Percentiles rank a stretch among this genome's conserved stretches.
These are phyloP conservation scores for Sedum album DNA, from an alignment of 164 flowering plant species.

Conservation along the genomic window DNA sequence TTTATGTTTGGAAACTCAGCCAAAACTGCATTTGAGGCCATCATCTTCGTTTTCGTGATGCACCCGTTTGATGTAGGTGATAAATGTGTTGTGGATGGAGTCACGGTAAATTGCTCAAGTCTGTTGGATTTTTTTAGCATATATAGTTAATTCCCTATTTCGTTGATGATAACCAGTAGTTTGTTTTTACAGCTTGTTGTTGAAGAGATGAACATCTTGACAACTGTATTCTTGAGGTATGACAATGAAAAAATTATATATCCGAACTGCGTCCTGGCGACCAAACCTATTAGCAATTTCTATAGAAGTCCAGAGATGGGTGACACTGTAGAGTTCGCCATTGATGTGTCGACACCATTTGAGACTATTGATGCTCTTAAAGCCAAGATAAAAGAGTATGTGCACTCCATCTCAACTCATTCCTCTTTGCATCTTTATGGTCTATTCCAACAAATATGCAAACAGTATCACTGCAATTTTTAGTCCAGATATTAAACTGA, in stretches of 20 bases:
- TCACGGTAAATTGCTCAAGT: slow-evolving; percentile 43
- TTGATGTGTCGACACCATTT: slow-evolving; percentile 59
- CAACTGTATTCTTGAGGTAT: slow-evolving; percentile 63
- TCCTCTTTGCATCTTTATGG: background rate
- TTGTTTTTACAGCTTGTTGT: slow-evolving; percentile 53
- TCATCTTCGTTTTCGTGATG: slow-evolving; percentile 83
- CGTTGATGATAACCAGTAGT: background rate
- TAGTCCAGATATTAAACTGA: background rate
- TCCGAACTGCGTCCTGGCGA: slow-evolving; percentile 63
- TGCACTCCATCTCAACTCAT: slow-evolving; percentile 2
- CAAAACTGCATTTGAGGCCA: slow-evolving; percentile 74
- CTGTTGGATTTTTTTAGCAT: background rate
- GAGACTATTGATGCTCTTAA: slow-evolving; percentile 54
- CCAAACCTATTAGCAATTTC: slow-evolving; percentile 78
- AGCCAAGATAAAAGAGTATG: slow-evolving; percentile 54
- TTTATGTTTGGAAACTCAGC: slow-evolving; percentile 79
- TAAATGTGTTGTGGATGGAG: slow-evolving; percentile 88
- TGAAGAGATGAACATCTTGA: slow-evolving; percentile 85
- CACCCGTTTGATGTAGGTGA: slow-evolving; percentile 97
- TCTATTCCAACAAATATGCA: background rate
- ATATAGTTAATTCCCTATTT: slow-evolving; percentile 4
- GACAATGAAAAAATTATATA: slow-evolving; percentile 83
- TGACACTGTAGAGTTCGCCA: slow-evolving; percentile 60
- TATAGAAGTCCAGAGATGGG: slow-evolving; percentile 80
- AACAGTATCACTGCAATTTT: background rate